phyloP scores from a whole-genome alignment of 768 basidiomycete genomes.

The Epithele typhae region DNA sequence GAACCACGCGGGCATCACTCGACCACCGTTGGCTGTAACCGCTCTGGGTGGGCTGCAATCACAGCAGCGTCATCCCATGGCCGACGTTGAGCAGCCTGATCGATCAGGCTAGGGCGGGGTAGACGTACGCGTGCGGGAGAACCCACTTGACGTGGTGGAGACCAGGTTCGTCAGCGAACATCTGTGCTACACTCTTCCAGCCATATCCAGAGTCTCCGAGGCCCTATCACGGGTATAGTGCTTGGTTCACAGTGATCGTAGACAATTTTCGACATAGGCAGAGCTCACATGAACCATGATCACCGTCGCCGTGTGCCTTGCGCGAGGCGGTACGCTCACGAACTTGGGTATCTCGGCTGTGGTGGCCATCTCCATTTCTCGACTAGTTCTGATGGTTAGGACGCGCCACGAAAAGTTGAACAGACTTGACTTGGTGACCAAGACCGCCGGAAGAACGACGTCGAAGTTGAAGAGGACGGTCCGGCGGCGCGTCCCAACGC shows the following conservation, averaged over 20 bases:
- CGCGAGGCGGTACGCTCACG: constrained; percentile 48
- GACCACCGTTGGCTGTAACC: constrained; percentile 73
- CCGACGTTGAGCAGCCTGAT: too few species aligned
- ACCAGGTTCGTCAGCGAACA: constrained; percentile 48
- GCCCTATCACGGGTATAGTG: constrained; percentile 42
- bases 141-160: constrained; percentile 86
- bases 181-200: constrained; percentile 72
- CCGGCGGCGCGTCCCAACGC: too few species aligned
- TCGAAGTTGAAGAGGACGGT: too few species aligned
- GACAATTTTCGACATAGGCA: not conserved
- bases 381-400: too few species aligned
- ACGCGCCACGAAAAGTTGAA: too few species aligned
- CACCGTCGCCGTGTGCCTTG: constrained; percentile 79
- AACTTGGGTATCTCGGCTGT: constrained; percentile 36
- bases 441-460: too few species aligned
- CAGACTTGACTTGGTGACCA: too few species aligned
- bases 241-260: not conserved
- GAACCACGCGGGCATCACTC: constrained; percentile 81
- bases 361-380: constrained; percentile 20
- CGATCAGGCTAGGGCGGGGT: too few species aligned
- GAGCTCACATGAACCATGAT: constrained; percentile 89
- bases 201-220: constrained; percentile 73
- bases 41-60: constrained; percentile 45
- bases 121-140: constrained; percentile 74
- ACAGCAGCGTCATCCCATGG: not conserved